Percentiles rank a stretch among this genome's conserved stretches.
phyloP scores from a whole-genome alignment of 1,139 yeast species.

The Hanseniaspora uvarum region DNA sequence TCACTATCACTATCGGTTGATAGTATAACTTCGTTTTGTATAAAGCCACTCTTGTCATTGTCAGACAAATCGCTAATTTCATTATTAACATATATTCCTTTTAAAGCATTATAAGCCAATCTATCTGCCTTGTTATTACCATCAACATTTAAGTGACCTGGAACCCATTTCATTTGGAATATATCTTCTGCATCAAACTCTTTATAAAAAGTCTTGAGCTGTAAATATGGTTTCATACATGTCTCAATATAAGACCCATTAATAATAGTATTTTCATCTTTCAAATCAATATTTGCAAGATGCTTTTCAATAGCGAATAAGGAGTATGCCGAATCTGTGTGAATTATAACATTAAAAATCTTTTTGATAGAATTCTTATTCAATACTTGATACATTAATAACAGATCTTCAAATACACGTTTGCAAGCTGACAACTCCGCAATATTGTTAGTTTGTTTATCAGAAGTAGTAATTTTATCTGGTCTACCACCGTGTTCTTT shows the following conservation, averaged over 20 bases:
- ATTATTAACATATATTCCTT: constrained; percentile 33
- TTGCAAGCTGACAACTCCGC: constrained; percentile 64
- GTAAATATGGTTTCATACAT: constrained; percentile 25
- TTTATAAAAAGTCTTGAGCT: constrained; percentile 29
- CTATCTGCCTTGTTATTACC: constrained; percentile 76
- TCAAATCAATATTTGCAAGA: neutral
- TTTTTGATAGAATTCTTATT: constrained; percentile 48
- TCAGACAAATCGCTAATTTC: neutral
- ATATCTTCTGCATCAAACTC: constrained; percentile 22
- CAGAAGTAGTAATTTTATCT: constrained; percentile 23
- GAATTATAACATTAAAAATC: constrained; percentile 37
- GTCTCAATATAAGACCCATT: constrained; percentile 28
- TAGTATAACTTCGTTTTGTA: neutral
- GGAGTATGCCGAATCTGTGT: constrained; percentile 25
- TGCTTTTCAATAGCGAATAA: constrained; percentile 10
- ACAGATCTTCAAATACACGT: constrained; percentile 5
- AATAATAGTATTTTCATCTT: constrained; percentile 27
- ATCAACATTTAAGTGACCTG: constrained; percentile 56
- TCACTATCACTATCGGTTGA: constrained; percentile 3
- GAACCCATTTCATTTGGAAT: constrained; percentile 48
- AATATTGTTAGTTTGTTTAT: constrained; percentile 61
- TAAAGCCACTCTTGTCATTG: neutral
- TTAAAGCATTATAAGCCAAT: constrained; percentile 47
- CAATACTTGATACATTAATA: constrained; percentile 24
- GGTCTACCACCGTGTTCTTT: constrained; percentile 1